These are phyloP conservation scores for Pharnaceum exiguum DNA, from an alignment of 148 eudicot species.

Conservation along the genomic window DNA sequence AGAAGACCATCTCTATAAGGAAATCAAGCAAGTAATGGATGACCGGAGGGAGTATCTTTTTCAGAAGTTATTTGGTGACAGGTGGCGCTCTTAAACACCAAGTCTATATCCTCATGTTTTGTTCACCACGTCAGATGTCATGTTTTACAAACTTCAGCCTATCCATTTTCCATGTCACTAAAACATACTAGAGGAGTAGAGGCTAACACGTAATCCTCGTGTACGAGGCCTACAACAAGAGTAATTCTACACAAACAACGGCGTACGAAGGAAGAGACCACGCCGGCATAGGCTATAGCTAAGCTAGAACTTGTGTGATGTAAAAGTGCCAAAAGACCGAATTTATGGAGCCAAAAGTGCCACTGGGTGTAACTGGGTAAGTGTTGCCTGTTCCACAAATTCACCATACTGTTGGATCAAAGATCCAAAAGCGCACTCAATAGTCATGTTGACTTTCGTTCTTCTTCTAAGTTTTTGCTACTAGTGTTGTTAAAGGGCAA, in stretches of 20 bases:
- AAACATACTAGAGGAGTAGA: neutral
- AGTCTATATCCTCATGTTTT: neutral
- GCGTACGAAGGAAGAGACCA: too few relatives aligned
- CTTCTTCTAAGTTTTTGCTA: too few relatives aligned
- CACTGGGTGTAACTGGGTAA: neutral
- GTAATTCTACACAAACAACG: too few relatives aligned
- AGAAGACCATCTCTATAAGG: too few relatives aligned
- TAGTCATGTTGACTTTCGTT: too few relatives aligned
- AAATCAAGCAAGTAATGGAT: too few relatives aligned
- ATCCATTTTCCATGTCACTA: constrained; percentile 37
- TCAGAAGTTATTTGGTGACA: neutral
- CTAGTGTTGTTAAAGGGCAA: too few relatives aligned
- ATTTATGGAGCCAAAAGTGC: neutral
- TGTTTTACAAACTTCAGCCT: constrained; percentile 4
- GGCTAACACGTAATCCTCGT: constrained; percentile 13
- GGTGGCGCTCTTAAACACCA: constrained; percentile 30
- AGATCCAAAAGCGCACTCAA: neutral
- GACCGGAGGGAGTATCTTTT: too few relatives aligned
- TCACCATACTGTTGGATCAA: neutral
- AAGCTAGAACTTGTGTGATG: too few relatives aligned
- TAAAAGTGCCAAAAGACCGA: neutral
- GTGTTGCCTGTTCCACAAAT: constrained; percentile 11
- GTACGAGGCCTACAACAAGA: neutral
- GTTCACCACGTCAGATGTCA: constrained; percentile 18
- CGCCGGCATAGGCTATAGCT: too few relatives aligned